A percentile compares a stretch with the other conserved stretches of the same genome.
These are phyloP conservation scores for Echria macrotheca DNA, from an alignment of 495 filamentous ascomycete species.

Conservation along the genomic window DNA sequence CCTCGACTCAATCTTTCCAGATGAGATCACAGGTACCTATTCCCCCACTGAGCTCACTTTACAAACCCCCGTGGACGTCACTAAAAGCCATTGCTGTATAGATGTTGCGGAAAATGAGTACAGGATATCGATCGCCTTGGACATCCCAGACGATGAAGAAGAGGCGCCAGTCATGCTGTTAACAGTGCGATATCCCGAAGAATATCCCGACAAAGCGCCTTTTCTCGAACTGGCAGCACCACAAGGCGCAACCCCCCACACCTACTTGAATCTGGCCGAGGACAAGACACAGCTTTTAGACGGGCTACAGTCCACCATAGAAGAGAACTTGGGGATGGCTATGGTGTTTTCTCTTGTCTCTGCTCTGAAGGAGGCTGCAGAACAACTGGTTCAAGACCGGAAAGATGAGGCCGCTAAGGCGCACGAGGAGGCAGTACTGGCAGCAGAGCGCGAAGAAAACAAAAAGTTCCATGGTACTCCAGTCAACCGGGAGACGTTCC, in stretches of 20 bases:
- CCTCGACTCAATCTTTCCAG: conserved; percentile 95
- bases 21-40: conserved; percentile 91
- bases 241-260: conserved; percentile 61
- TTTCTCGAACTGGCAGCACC: conserved; percentile 67
- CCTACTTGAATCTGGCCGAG: conserved; percentile 47
- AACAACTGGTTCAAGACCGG: conserved; percentile 69
- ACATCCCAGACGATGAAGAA: conserved; percentile 52
- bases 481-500: conserved; percentile 79
- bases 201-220: conserved; percentile 83
- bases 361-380: conserved; percentile 80
- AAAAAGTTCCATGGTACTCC: conserved; percentile 89
- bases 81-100: conserved; percentile 24
- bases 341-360: conserved; percentile 93
- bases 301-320: conserved; percentile 61
- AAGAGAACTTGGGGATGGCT: conserved; percentile 93
- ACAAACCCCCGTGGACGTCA: background rate
- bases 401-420: conserved; percentile 52
- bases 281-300: conserved; percentile 70
- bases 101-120: conserved; percentile 85
- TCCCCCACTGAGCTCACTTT: too few relatives aligned
- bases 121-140: conserved; percentile 74
- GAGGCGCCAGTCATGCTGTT: conserved; percentile 66
- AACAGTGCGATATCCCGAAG: conserved; percentile 76
- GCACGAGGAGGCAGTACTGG: conserved; percentile 60
- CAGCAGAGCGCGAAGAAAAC: conserved; percentile 87